Conservation (phyloP, 2,329 filamentous ascomycete genomes). For the Colletotrichum musae region DNA sequence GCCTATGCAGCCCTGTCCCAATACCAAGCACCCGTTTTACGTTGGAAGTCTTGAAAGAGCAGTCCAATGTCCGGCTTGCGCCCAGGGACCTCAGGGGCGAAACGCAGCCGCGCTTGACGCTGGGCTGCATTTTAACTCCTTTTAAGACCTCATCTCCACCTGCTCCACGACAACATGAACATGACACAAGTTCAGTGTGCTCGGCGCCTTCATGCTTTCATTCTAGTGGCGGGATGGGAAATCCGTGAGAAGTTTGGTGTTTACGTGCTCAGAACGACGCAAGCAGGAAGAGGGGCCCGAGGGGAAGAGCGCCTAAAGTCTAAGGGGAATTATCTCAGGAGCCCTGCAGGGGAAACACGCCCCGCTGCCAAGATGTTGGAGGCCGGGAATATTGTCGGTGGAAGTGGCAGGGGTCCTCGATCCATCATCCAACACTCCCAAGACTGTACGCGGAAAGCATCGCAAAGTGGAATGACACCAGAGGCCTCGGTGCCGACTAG, state of each 20-base stretch:
- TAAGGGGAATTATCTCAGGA: slow-evolving; percentile 26
- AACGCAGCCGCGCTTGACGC: neutral
- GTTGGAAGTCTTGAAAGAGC: neutral
- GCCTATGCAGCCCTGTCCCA: neutral
- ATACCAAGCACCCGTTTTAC: neutral
- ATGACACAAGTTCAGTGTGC: neutral
- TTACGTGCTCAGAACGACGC: neutral
- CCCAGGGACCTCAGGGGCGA: neutral
- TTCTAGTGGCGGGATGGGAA: neutral
- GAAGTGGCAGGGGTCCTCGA: slow-evolving; percentile 7
- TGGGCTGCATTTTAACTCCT: neutral
- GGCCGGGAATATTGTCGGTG: neutral
- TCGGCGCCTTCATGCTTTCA: neutral
- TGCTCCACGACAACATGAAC: neutral
- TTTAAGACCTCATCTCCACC: neutral
- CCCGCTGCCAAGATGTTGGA: slow-evolving; percentile 25
- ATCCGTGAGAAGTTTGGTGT: neutral
- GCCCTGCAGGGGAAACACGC: slow-evolving; percentile 20
- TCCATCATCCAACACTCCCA: neutral
- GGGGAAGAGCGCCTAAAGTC: neutral
- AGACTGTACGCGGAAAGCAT: neutral
- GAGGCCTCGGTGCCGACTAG: neutral
- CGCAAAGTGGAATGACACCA: neutral
- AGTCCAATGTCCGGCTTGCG: neutral
- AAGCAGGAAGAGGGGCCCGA: neutral